Base-by-base conservation (phyloP, 2,329 filamentous ascomycete genomes). In the Pleomassaria siparia region DNA sequence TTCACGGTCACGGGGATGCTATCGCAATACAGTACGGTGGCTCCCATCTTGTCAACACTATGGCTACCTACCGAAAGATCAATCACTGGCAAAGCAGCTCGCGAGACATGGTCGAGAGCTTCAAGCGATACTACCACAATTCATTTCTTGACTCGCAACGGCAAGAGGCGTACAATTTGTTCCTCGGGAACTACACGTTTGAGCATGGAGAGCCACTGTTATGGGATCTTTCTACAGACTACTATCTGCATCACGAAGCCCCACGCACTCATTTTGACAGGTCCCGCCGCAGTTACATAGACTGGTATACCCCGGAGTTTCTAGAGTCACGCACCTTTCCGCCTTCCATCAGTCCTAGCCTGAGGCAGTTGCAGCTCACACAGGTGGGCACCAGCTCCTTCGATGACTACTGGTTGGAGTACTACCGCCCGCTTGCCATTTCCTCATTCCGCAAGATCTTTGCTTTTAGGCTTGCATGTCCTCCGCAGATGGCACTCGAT, bases 31-130 rank as follows among this genome's bases (percentile, higher is more conserved):
- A 99, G 68, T 99, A 99, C 60, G 94, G 94, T 47, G 94, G 94
- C 9, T 97, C 91, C 2, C 94, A 99, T 70, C 81, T 99, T 0
- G 94, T 99, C 60, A 99, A 99, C 68, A 99, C 94, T 0, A 97
- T 99, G 91, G 91, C 95, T 56, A 99, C 94, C 4, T 99, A 99
- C 70, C 88, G 94, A 47, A 97, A 97, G 73, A 95, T 96, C 69
- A 97, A 97, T 58, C 92, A 97, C 69, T 99, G 94, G 94, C 95
- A 91, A 20, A 96, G 90, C 60, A 91, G 96, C 69, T 96, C 92
- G 2, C 83, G 94, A 57, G 94, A 99, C 70, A 97, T 99, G 92
- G 91, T 99, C 18, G 94, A 99, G 73, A 96, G 90, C 69, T 96
- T 99, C 77, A 99, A 97, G 71, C 84, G 94, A 22, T 99, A 97